A percentile compares a stretch with the other conserved stretches of the same genome.
These are phyloP conservation scores for Didymella glomerata DNA, from an alignment of 2,329 filamentous ascomycete species.

Conservation along the genomic window DNA sequence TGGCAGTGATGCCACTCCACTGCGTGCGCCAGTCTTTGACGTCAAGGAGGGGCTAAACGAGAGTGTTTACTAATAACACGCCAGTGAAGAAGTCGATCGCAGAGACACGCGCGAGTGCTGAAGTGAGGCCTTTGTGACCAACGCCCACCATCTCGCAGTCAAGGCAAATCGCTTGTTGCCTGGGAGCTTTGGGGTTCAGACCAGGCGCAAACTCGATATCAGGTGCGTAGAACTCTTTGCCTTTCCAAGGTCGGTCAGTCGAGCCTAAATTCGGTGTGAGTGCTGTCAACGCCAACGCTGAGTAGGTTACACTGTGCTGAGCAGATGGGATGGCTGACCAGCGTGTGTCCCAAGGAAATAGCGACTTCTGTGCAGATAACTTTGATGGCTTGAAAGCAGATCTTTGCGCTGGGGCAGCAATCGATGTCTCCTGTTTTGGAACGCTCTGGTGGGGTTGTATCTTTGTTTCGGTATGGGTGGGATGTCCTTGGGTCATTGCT, in stretches of 20 bases:
- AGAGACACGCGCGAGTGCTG: conserved; percentile 51
- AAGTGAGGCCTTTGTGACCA: background rate
- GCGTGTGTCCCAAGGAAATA: conserved; percentile 1
- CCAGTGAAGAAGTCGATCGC: conserved; percentile 59
- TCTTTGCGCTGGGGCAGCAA: background rate
- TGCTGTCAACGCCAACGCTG: background rate
- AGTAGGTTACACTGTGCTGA: background rate
- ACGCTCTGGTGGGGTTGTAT: background rate
- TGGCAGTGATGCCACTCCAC: conserved; percentile 52
- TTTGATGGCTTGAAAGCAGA: background rate
- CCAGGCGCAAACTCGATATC: background rate
- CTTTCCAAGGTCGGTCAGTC: background rate
- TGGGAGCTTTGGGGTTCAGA: background rate
- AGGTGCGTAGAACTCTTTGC: background rate
- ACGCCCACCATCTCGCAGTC: conserved; percentile 24
- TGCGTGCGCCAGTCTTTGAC: conserved; percentile 52
- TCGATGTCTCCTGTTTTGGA: background rate
- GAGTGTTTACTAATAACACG: conserved; percentile 55
- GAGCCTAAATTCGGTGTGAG: background rate
- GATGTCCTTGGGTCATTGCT: background rate
- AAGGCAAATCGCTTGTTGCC: conserved; percentile 1
- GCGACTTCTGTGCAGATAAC: background rate
- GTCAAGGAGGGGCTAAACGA: conserved; percentile 50
- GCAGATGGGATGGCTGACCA: conserved; percentile 1
- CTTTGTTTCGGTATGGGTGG: background rate